Conservation (phyloP, 2,329 filamentous ascomycete genomes). For the Colletotrichum simmondsii region DNA sequence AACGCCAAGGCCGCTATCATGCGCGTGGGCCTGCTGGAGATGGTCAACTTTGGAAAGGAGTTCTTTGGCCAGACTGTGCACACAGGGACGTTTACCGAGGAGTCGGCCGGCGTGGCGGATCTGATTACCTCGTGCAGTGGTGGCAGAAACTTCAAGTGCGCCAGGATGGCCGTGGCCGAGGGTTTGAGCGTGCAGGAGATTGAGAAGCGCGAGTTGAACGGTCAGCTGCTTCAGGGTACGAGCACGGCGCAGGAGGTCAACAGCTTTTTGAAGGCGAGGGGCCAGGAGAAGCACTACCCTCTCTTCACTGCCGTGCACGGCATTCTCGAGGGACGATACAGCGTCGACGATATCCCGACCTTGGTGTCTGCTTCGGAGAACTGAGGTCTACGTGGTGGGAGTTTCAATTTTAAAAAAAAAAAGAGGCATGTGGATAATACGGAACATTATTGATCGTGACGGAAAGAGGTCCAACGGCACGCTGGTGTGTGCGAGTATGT, state of each 20-base stretch:
- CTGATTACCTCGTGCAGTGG: constrained; percentile 93
- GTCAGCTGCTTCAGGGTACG: constrained; percentile 96
- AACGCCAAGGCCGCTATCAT: constrained; percentile 99
- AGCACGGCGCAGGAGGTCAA: constrained; percentile 93
- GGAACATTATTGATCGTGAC: not conserved
- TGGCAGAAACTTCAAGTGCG: constrained; percentile 93
- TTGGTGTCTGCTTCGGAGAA: constrained; percentile 60
- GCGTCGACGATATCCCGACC: constrained; percentile 83
- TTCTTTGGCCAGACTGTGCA: constrained; percentile 90
- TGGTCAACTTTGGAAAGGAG: constrained; percentile 93
- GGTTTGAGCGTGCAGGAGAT: constrained; percentile 86
- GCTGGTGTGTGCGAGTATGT: not conserved
- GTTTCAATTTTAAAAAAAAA: not conserved
- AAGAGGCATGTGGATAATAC: not conserved
- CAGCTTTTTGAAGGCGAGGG: constrained; percentile 83
- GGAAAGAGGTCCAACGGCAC: not conserved
- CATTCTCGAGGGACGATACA: constrained; percentile 80
- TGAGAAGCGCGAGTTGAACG: constrained; percentile 90
- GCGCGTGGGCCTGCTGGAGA: constrained; percentile 94
- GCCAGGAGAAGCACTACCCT: constrained; percentile 85
- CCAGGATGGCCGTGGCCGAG: constrained; percentile 85
- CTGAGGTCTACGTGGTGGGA: constrained; percentile 1
- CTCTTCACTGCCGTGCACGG: constrained; percentile 89
- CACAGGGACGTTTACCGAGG: constrained; percentile 92
- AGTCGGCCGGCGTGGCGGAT: constrained; percentile 94